Evolutionary conservation across 345 rosid genomes (phyloP), one percentile per base, ranked within the genome.

Genomic region (Lagerstroemia speciosa): DNA sequence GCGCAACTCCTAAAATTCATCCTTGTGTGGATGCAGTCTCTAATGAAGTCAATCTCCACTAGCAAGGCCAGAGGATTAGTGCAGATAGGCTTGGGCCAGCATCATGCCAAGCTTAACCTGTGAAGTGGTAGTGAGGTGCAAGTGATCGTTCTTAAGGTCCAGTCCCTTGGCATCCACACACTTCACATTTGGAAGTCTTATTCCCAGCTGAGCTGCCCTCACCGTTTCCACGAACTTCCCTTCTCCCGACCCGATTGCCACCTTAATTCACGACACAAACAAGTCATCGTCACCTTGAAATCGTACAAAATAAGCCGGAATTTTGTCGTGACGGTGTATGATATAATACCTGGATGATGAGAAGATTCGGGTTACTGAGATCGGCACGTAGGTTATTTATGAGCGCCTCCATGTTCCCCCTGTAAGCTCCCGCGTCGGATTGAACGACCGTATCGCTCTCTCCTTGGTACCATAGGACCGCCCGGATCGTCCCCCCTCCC

Each of bases 381-480:
- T 80, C 86, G 38, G 73, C 67, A 27, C 86, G 71, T 16, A 84
- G 67, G 69, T 84, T 72, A 2, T 33, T 8, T 1, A 82, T 65
- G 22, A 85, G 69, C 57, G 31, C 67, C 78, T 74, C 78, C 83
- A 82, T 75, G 22, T 75, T 82, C 37, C 45, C 68, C 74, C 64
- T 63, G 58, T 82, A 85, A 3, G 68, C 74, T 5, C 67, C 73
- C 8, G 86, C 83, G 50, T 82, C 84, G 17, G 46, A 65, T 20
- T 26, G 64, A 52, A 3, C 55, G 24, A 41, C 68, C 3, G 84
- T 68, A 69, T 79, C 86, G 48, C 89, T 80, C 79, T 85, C 83
- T 12, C 85, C 86, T 55, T 80, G 83, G 53, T 72, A 82, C 86
- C 89, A 82, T 64, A 83, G 71, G 73, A 82, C 61, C 1, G 73